Evolutionary conservation across 1,284 basidiomycete genomes (phyloP), one percentile per base, ranked within the genome.

Genomic region (Leccinum solheimii): DNA sequence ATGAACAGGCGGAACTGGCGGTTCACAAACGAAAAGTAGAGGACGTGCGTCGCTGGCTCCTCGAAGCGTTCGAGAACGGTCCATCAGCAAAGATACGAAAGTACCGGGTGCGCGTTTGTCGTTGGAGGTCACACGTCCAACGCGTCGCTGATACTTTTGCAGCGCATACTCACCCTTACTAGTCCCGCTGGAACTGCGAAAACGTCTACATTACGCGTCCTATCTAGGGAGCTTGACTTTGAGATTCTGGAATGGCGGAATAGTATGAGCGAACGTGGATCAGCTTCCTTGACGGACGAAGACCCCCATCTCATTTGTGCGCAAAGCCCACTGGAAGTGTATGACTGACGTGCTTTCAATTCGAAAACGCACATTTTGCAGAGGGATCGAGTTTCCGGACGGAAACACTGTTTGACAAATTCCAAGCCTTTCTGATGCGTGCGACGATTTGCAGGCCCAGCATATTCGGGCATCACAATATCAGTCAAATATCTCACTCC

Each of bases 161-260:
- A 95, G 94, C 84, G 93, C 43, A 85, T 99, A 23, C 83, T 98
- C 2, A 86, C 87, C 0, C 78, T 99, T 8, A 92, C 92, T 1
- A 97, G 97, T 1, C 94, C 94, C 0, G 90, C 95, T 8, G 97
- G 97, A 0, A 86, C 88, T 0, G 97, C 87, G 0, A 99, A 99
- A 79, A 97, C 96, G 0, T 85, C 94, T 0, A 94, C 94, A 0
- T 67, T 98, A 0, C 84, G 85, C 11, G 83, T 95, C 0, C 78
- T 99, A 8, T 82, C 93, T 0, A 76, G 79, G 23, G 91, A 97
- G 67, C 77, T 97, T 62, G 85, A 83, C 3, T 86, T 93, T 56
- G 91, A 96, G 49, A 81, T 98, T 21, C 72, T 94, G 32, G 97
- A 99, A 74, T 98, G 95, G 94, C 80, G 84, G 55, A 93, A 88